Conservation (phyloP, 352 stramenopile species). For the Phytophthora kernoviae region DNA sequence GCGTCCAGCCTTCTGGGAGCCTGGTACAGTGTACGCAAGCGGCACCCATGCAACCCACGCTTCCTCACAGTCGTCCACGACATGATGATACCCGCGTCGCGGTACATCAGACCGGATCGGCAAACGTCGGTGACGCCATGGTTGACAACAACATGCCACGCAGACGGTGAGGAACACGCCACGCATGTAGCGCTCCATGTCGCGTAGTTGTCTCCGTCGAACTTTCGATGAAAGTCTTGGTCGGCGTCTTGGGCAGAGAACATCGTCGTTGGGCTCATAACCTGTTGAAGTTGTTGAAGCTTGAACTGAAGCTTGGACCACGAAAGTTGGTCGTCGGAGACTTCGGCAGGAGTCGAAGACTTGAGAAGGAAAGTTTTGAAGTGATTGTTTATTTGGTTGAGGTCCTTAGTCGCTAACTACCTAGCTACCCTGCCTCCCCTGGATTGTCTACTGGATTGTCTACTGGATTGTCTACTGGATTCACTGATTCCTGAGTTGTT, state of each 20-base stretch:
- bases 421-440: too few relatives aligned
- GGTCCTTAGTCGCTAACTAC: too few relatives aligned
- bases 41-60: constrained; percentile 13
- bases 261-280: constrained; percentile 21
- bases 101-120: constrained; percentile 19
- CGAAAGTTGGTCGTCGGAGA: too few relatives aligned
- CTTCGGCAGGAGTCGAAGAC: too few relatives aligned
- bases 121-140: constrained; percentile 10
- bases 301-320: too few relatives aligned
- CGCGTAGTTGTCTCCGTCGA: constrained; percentile 10
- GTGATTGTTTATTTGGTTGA: too few relatives aligned
- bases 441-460: too few relatives aligned
- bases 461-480: too few relatives aligned
- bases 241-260: constrained; percentile 14
- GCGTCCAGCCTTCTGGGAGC: constrained; percentile 14
- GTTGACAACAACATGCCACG: constrained; percentile 18
- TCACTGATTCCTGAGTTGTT: too few relatives aligned
- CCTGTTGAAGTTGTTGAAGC: too few relatives aligned
- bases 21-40: constrained; percentile 7
- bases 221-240: constrained; percentile 19
- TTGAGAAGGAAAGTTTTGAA: too few relatives aligned
- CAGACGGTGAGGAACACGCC: constrained; percentile 27
- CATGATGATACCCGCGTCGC: constrained; percentile 15
- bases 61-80: constrained; percentile 15
- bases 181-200: constrained; percentile 20